Conservation (phyloP, 228 moss, liverwort and hornwort genomes). For the Sphagnum fallax region DNA sequence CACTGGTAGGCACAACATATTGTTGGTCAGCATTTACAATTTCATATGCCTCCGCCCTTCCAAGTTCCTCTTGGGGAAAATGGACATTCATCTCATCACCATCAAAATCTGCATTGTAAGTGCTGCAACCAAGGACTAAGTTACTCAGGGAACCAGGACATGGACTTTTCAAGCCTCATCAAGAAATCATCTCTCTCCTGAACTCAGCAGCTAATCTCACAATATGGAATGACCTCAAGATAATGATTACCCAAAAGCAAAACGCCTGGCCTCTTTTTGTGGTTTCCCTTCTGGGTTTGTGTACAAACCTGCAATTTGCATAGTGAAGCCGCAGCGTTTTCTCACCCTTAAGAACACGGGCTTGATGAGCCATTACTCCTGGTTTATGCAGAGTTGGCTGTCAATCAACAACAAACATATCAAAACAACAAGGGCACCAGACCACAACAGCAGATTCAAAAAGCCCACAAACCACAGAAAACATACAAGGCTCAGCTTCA, state of each 20-base stretch:
- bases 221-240: too few relatives aligned
- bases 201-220: too few relatives aligned
- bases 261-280: too few relatives aligned
- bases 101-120: slow-evolving; percentile 98
- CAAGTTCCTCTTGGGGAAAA: slow-evolving; percentile 96
- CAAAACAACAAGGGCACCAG: background rate
- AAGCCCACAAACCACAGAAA: background rate
- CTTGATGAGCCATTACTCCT: slow-evolving; percentile 96
- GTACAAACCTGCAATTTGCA: slow-evolving; percentile 87
- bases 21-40: slow-evolving; percentile 98
- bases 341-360: slow-evolving; percentile 94
- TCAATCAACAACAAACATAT: slow-evolving; percentile 4
- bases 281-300: too few relatives aligned
- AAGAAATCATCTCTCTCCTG: too few relatives aligned
- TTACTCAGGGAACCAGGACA: too few relatives aligned
- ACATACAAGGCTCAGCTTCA: background rate
- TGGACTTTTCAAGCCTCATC: too few relatives aligned
- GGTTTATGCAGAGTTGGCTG: slow-evolving; percentile 99
- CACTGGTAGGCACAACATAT: slow-evolving; percentile 92
- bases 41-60: slow-evolving; percentile 91
- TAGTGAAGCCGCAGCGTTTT: slow-evolving; percentile 98
- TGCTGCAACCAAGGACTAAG: slow-evolving; percentile 38
- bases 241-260: too few relatives aligned
- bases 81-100: slow-evolving; percentile 99
- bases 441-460: background rate